phyloP scores from a whole-genome alignment of 1,284 basidiomycete genomes.

The Heterobasidion parviporum region DNA sequence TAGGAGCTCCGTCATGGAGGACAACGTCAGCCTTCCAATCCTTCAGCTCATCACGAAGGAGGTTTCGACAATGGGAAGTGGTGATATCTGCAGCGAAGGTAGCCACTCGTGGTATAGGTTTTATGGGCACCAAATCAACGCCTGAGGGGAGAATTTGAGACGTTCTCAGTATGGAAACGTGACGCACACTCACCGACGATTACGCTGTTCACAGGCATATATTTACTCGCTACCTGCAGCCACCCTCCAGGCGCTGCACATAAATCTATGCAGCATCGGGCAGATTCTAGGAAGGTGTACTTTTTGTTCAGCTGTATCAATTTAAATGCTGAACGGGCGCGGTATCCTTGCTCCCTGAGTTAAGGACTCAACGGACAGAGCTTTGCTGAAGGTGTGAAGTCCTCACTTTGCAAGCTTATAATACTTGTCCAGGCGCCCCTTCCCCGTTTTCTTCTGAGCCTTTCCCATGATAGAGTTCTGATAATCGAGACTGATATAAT shows the following conservation, averaged over 20 bases:
- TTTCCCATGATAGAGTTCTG: constrained; percentile 49
- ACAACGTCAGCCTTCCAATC: constrained; percentile 99
- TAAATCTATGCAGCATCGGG: constrained; percentile 95
- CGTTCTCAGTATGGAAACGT: constrained; percentile 5
- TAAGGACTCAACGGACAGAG: constrained; percentile 11
- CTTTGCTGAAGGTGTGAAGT: background rate
- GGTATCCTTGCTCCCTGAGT: constrained; percentile 91
- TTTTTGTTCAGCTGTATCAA: constrained; percentile 99
- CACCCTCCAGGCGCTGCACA: constrained; percentile 99
- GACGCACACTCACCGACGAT: constrained; percentile 73
- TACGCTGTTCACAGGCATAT: constrained; percentile 93
- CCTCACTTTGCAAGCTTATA: constrained; percentile 85
- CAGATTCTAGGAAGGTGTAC: constrained; percentile 85
- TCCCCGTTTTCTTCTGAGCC: constrained; percentile 84
- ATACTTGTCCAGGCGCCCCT: constrained; percentile 93
- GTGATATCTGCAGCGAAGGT: constrained; percentile 97
- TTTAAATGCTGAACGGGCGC: constrained; percentile 99
- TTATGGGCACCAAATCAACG: constrained; percentile 95
- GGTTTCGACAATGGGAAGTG: constrained; percentile 83
- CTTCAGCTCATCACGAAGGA: constrained; percentile 85
- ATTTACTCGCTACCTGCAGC: constrained; percentile 98
- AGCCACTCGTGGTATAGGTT: constrained; percentile 88
- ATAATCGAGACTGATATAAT: background rate
- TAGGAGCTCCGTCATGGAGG: constrained; percentile 99
- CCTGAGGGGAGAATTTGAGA: constrained; percentile 33